Percentiles rank a stretch among this genome's conserved stretches.
phyloP scores from a whole-genome alignment of 257 asterid genomes.

The Haberlea rhodopensis region DNA sequence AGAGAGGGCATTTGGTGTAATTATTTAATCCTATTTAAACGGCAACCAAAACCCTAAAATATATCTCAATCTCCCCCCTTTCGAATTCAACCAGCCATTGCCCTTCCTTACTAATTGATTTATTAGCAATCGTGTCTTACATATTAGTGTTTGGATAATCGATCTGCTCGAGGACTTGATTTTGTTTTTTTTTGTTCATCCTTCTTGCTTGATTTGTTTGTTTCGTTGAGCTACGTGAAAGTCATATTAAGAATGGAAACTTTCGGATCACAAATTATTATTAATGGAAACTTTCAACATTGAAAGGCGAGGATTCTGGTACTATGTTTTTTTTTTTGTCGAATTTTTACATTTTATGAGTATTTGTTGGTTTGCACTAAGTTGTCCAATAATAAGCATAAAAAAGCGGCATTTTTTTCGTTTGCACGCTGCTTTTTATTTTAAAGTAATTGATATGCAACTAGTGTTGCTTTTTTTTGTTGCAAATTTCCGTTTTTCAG shows the following conservation, averaged over 20 bases:
- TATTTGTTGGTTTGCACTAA: neutral
- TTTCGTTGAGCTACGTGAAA: neutral
- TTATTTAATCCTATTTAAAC: constrained; percentile 11
- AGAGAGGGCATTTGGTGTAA: constrained; percentile 23
- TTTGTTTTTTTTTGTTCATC: neutral
- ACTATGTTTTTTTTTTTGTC: neutral
- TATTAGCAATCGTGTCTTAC: neutral
- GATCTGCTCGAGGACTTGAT: neutral
- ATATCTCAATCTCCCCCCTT: constrained; percentile 22
- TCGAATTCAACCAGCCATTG: neutral
- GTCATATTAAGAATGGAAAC: neutral
- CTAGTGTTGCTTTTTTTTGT: neutral
- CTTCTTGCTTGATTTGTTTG: neutral
- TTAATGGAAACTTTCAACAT: neutral
- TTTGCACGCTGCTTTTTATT: neutral
- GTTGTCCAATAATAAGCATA: neutral
- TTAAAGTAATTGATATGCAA: neutral
- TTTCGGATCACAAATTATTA: neutral
- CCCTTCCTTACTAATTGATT: neutral
- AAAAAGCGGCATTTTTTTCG: neutral
- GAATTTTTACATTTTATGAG: neutral
- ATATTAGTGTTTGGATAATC: constrained; percentile 1
- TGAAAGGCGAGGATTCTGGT: neutral
- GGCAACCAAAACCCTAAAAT: constrained; percentile 11
- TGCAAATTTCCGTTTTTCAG: neutral